Evolutionary conservation across 1,139 yeast species (phyloP).

Genomic region (Taphrina wiesneri): DNA sequence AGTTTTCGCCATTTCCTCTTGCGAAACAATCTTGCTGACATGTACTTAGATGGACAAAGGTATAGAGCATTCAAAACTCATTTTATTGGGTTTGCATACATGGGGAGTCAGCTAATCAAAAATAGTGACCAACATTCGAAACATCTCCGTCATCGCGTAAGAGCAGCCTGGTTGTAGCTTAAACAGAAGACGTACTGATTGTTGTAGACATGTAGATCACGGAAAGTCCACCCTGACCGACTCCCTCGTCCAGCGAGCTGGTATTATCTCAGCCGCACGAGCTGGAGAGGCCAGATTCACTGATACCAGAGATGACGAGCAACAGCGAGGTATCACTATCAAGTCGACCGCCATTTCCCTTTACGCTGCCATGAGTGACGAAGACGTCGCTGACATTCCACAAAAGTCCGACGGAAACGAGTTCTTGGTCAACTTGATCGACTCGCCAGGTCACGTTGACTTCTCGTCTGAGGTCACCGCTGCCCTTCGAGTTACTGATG

Average conservation of each 20-base stretch:
- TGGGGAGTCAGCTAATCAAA: background rate
- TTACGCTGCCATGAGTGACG: conserved; percentile 85
- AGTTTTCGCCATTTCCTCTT: background rate
- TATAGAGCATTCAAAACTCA: background rate
- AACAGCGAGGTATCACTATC: conserved; percentile 99
- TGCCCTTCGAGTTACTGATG: conserved; percentile 99
- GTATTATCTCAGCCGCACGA: conserved; percentile 98
- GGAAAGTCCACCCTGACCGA: conserved; percentile 99
- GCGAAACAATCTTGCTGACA: background rate
- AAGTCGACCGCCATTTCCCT: conserved; percentile 98
- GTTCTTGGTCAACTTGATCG: conserved; percentile 96
- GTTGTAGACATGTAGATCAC: conserved; percentile 86
- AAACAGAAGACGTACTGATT: background rate
- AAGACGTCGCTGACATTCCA: conserved; percentile 89
- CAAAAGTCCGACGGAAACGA: conserved; percentile 94
- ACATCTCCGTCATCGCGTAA: conserved; percentile 98
- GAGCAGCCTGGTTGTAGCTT: background rate
- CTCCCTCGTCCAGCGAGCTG: conserved; percentile 97
- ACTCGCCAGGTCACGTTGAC: conserved; percentile 99
- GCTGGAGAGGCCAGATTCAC: conserved; percentile 99
- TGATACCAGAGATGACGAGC: conserved; percentile 99
- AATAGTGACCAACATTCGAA: conserved; percentile 96
- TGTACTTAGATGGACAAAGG: conserved; percentile 22
- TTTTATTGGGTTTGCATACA: background rate
- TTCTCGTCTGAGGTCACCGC: conserved; percentile 99